Evolutionary conservation across 805 yeast species (phyloP).

Genomic region (Suhomyces faveliae): DNA sequence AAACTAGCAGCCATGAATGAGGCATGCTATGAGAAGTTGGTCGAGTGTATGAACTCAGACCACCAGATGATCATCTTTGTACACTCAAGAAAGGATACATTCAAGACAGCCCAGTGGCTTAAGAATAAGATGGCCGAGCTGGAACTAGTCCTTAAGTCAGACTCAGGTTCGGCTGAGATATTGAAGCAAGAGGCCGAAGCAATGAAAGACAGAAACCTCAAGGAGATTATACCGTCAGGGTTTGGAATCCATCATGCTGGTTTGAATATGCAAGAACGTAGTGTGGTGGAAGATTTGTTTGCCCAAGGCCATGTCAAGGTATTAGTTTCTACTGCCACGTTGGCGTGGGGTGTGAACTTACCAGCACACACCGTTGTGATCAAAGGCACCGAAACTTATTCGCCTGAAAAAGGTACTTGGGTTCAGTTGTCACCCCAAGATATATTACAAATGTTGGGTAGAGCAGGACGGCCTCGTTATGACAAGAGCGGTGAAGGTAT

Average conservation of each 20-base stretch:
- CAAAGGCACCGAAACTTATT: constrained; percentile 90
- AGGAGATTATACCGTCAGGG: constrained; percentile 64
- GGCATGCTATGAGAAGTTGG: constrained; percentile 74
- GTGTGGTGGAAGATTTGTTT: constrained; percentile 78
- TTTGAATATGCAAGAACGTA: constrained; percentile 65
- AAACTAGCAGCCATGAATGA: constrained; percentile 82
- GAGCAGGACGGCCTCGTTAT: constrained; percentile 96
- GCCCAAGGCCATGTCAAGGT: constrained; percentile 86
- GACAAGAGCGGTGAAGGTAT: constrained; percentile 93
- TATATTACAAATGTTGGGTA: constrained; percentile 93
- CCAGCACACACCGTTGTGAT: constrained; percentile 95
- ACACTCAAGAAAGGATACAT: constrained; percentile 91
- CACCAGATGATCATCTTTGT: constrained; percentile 89
- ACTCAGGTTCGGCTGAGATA: constrained; percentile 60
- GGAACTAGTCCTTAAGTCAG: constrained; percentile 44
- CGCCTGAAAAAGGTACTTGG: constrained; percentile 90
- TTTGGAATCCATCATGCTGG: constrained; percentile 95
- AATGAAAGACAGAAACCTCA: constrained; percentile 52
- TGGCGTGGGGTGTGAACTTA: constrained; percentile 96
- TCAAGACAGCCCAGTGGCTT: constrained; percentile 74
- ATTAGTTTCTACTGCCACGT: constrained; percentile 85
- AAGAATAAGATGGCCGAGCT: constrained; percentile 59
- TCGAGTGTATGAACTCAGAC: constrained; percentile 57
- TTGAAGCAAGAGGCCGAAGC: constrained; percentile 60
- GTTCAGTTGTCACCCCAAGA: constrained; percentile 92